These are phyloP conservation scores for Hymenochaete sp. DNA, from an alignment of 1,284 basidiomycete genomes.

Conservation along the genomic window DNA sequence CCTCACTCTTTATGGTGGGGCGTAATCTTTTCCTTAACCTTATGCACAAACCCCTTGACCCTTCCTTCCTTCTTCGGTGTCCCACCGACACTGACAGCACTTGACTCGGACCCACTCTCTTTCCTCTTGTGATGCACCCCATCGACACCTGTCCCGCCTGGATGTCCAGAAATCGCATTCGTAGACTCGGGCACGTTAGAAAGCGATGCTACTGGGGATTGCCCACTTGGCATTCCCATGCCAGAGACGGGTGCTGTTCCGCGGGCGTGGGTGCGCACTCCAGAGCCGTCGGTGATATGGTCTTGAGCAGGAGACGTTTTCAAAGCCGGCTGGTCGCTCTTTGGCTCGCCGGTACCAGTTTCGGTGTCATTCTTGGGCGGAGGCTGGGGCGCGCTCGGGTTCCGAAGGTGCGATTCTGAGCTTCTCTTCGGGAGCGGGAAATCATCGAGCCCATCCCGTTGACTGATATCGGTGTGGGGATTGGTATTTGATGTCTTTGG, in stretches of 20 bases:
- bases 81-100: background rate
- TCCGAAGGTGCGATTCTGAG: background rate
- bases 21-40: no score
- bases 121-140: background rate
- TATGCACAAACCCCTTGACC: background rate
- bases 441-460: background rate
- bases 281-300: background rate
- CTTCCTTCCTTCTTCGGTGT: slow-evolving; percentile 8
- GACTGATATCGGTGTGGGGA: background rate
- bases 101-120: background rate
- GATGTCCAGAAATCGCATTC: no score
- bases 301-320: slow-evolving; percentile 1
- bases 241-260: background rate
- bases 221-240: background rate
- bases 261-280: background rate
- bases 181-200: background rate
- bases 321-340: background rate
- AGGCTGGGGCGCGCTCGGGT: background rate
- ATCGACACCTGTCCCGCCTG: no score
- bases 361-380: background rate
- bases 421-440: background rate
- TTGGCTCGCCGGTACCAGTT: background rate
- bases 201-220: background rate
- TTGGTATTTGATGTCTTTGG: background rate
- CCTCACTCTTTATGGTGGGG: no score